phyloP scores from a whole-genome alignment of 2,329 filamentous ascomycete genomes.

The Aureobasidium sp. region DNA sequence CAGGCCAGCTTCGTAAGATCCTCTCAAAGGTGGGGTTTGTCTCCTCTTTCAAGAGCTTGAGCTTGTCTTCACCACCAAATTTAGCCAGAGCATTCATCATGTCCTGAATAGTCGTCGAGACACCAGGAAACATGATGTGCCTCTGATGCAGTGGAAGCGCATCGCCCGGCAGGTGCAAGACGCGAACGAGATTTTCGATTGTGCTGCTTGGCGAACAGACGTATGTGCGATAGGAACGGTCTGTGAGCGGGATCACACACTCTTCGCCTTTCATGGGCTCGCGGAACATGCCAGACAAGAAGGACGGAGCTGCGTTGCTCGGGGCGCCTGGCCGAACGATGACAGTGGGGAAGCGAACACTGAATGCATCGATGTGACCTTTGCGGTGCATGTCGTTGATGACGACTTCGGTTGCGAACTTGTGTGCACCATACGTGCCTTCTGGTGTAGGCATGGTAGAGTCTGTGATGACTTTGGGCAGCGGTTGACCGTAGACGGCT shows the following conservation, averaged over 20 bases:
- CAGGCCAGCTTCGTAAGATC: neutral
- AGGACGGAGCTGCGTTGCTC: neutral
- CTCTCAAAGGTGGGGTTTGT: neutral
- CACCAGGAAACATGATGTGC: neutral
- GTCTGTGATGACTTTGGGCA: neutral
- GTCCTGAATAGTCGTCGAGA: neutral
- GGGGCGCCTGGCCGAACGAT: neutral
- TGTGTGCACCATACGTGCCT: neutral
- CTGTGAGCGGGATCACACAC: neutral
- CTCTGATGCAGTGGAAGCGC: neutral
- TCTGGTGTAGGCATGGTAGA: neutral
- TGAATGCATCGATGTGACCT: neutral
- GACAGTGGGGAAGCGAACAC: neutral
- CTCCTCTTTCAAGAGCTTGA: neutral
- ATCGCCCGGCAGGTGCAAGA: neutral
- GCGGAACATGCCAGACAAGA: neutral
- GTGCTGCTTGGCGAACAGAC: slow-evolving; percentile 1
- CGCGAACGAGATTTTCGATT: neutral
- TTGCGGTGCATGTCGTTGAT: slow-evolving; percentile 2
- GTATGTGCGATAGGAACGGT: neutral
- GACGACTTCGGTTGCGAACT: neutral
- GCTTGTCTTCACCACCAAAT: neutral
- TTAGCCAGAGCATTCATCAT: neutral
- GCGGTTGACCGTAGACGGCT: neutral
- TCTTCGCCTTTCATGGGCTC: neutral